phyloP scores from a whole-genome alignment of 2,329 filamentous ascomycete species.

The Alternaria incomplexa region DNA sequence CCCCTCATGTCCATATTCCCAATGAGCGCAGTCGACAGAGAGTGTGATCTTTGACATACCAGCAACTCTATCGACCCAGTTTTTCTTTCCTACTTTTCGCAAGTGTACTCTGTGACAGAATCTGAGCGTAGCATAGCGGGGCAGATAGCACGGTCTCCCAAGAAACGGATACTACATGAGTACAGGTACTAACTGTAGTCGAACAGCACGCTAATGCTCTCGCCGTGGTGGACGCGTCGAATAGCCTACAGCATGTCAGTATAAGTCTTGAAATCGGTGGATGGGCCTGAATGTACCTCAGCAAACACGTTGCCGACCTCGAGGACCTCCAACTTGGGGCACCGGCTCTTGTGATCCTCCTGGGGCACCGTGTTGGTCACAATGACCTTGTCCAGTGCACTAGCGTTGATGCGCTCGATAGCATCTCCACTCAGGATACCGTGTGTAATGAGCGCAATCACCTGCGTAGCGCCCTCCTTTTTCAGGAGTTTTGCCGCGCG shows the following conservation, averaged over 20 bases:
- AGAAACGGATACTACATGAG: constrained; percentile 1
- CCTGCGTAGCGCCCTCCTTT: constrained; percentile 84
- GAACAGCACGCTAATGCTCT: constrained; percentile 96
- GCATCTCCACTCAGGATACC: constrained; percentile 95
- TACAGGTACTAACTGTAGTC: constrained; percentile 69
- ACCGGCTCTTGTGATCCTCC: constrained; percentile 75
- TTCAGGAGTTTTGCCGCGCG: constrained; percentile 96
- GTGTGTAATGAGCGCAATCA: constrained; percentile 92
- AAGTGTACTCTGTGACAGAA: background rate
- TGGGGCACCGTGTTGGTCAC: constrained; percentile 97
- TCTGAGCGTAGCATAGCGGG: background rate
- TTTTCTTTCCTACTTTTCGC: background rate
- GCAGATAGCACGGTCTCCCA: background rate
- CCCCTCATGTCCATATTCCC: background rate
- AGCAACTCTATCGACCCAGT: background rate
- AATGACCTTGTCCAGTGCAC: constrained; percentile 88
- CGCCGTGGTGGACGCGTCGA: constrained; percentile 93
- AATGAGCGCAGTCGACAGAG: background rate
- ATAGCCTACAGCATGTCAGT: constrained; percentile 65
- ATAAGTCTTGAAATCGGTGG: background rate
- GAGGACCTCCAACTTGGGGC: constrained; percentile 88
- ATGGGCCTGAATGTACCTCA: constrained; percentile 41
- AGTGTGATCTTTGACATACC: background rate
- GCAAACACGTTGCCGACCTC: constrained; percentile 90
- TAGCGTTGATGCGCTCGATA: constrained; percentile 91